Evolutionary conservation across 306 rosid genomes (phyloP), one percentile per base, ranked within the genome.

Genomic region (Rosa lucieae): DNA sequence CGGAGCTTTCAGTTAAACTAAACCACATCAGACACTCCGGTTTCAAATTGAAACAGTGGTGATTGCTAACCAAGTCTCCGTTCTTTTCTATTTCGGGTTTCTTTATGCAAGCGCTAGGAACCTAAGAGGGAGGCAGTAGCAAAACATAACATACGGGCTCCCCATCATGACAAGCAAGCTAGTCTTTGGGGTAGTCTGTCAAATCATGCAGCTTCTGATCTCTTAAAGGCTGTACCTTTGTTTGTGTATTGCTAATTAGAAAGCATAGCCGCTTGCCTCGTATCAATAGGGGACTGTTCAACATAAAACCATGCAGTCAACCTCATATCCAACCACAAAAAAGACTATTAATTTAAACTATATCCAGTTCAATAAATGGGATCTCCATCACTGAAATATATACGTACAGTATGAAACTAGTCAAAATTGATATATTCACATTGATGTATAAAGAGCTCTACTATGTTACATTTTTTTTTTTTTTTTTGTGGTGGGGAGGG

Each of bases 371-470:
- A 14, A 44, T 44, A 44, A 44, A 44, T 13, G 17, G 17, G 29
- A 55, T 55, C 21, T 17, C 70, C 11, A 37, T 7, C 11, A 7
- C 21, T 13, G 20, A 12, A 29, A 58, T 13, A 37, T 7, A 23
- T 10, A 15, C 8, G 1, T 32, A 59, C 49, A 75, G 43, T 3
- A 59, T 17, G 46, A 44, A 35, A 46, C 59, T 8, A 61, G 71
- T 29, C 58, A 75, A 75, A 75, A 75, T 76, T 35, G 8, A 76
- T 46, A 75, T 75, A 63, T 20, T 63, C 72, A 76, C 79, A 29
- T 32, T 76, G 72, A 47, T 29, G 72, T 61, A 76, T 3, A 76
- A 39, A 23, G 42, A 15, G 72, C 63, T 26, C 37, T 18, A 47
- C 71, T 62, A 15, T 59, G 43, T 37, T 29, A 1, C 18, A 43